A percentile compares a stretch with the other conserved stretches of the same genome.
Evolutionary conservation across 2,329 filamentous ascomycete species (phyloP).

Genomic region (Scleromitrula shiraiana): DNA sequence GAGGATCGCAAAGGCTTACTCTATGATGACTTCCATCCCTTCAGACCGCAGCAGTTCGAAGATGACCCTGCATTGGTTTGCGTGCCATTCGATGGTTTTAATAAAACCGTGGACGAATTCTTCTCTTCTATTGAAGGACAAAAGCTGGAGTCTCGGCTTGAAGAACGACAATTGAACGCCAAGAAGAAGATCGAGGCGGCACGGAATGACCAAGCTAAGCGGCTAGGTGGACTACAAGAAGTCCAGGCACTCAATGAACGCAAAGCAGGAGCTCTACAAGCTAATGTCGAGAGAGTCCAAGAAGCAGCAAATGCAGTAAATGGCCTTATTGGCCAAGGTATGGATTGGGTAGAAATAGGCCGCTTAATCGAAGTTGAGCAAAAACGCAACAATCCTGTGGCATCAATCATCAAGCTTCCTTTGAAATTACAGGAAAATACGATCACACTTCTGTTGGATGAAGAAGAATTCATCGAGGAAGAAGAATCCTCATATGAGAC

Average conservation of each 20-base stretch:
- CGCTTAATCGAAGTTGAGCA: slow-evolving; percentile 85
- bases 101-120: slow-evolving; percentile 91
- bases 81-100: slow-evolving; percentile 76
- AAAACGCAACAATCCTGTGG: slow-evolving; percentile 71
- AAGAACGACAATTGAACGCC: slow-evolving; percentile 73
- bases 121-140: slow-evolving; percentile 95
- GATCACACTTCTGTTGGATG: slow-evolving; percentile 68
- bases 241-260: slow-evolving; percentile 75
- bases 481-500: slow-evolving; percentile 51
- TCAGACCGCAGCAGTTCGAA: slow-evolving; percentile 73
- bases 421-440: slow-evolving; percentile 86
- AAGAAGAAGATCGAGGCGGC: slow-evolving; percentile 82
- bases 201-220: slow-evolving; percentile 71
- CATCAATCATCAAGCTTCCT: slow-evolving; percentile 76
- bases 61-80: slow-evolving; percentile 57
- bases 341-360: slow-evolving; percentile 94
- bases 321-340: slow-evolving; percentile 81
- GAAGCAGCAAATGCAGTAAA: slow-evolving; percentile 92
- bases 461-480: slow-evolving; percentile 51
- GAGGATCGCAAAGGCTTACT: slow-evolving; percentile 42
- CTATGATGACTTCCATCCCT: slow-evolving; percentile 95
- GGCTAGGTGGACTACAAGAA: slow-evolving; percentile 75
- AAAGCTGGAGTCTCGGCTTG: slow-evolving; percentile 74
- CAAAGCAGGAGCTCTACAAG: slow-evolving; percentile 84
- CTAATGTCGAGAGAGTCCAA: slow-evolving; percentile 83